Percentiles rank a stretch among this genome's conserved stretches.
Evolutionary conservation across 768 basidiomycete species (phyloP).

Genomic region (Nidularia sp.): DNA sequence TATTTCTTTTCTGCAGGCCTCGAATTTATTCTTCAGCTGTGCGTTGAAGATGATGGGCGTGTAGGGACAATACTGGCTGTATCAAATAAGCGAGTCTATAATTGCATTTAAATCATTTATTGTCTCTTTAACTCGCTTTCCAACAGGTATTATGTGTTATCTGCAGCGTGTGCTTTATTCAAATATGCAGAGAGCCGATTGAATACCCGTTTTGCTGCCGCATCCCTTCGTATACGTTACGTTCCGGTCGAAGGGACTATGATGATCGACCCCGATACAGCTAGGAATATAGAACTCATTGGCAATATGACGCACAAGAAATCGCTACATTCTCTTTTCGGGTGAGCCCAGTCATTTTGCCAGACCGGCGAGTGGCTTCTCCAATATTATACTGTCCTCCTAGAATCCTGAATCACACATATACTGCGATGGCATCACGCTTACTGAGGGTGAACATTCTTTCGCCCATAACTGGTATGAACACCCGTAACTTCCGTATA

Average conservation of each 20-base stretch:
- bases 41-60: conserved; percentile 77
- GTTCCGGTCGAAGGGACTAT: conserved; percentile 85
- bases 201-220: conserved; percentile 65
- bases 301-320: conserved; percentile 67
- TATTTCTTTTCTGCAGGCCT: conserved; percentile 43
- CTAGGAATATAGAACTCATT: conserved; percentile 85
- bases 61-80: conserved; percentile 76
- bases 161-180: conserved; percentile 83
- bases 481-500: not conserved
- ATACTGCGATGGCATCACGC: conserved; percentile 86
- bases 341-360: conserved; percentile 36
- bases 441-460: conserved; percentile 77
- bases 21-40: conserved; percentile 74
- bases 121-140: not conserved
- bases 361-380: not conserved
- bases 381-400: not conserved
- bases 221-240: conserved; percentile 72
- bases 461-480: conserved; percentile 70
- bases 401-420: conserved; percentile 76
- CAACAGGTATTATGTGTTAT: conserved; percentile 81
- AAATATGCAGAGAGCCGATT: conserved; percentile 72
- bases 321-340: conserved; percentile 73
- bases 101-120: conserved; percentile 2
- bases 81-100: conserved; percentile 63
- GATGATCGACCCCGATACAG: conserved; percentile 91